Percentiles rank a stretch among this genome's conserved stretches.
Conservation (phyloP, 1,284 basidiomycete species). For the Vanrija humicola region DNA sequence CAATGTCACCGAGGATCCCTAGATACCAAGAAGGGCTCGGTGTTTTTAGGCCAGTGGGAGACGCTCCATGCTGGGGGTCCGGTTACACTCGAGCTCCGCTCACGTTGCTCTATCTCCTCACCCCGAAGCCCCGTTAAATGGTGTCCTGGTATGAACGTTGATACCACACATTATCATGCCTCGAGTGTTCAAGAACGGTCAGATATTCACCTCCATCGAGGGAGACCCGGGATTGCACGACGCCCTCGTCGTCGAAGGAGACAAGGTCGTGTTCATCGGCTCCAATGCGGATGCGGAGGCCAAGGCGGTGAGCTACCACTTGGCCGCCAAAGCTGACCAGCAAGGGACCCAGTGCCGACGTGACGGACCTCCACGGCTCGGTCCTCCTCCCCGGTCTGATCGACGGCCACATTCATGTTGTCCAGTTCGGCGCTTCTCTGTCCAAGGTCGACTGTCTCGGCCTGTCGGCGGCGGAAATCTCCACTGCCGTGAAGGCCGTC, state of each 20-base stretch:
- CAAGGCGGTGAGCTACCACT: neutral
- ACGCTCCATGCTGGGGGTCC: too few relatives aligned
- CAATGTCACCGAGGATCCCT: too few relatives aligned
- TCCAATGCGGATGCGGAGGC: neutral
- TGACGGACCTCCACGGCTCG: slow-evolving; percentile 15
- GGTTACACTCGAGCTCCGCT: too few relatives aligned
- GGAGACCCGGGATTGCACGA: slow-evolving; percentile 17
- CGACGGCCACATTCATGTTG: slow-evolving; percentile 32
- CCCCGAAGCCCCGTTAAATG: too few relatives aligned
- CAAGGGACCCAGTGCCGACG: neutral
- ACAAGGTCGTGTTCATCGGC: slow-evolving; percentile 20
- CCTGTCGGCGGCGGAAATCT: slow-evolving; percentile 14
- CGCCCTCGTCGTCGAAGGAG: slow-evolving; percentile 16
- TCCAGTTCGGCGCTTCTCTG: slow-evolving; percentile 24
- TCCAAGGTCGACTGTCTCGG: slow-evolving; percentile 11
- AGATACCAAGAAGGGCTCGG: too few relatives aligned
- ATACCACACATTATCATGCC: neutral
- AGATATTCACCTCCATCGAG: slow-evolving; percentile 23
- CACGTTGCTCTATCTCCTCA: too few relatives aligned
- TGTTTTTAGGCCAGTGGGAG: too few relatives aligned
- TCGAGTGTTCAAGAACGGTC: slow-evolving; percentile 20
- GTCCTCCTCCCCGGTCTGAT: slow-evolving; percentile 31
- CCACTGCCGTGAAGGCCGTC: slow-evolving; percentile 7
- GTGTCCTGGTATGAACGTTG: neutral
- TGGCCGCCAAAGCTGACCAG: neutral